Conservation (phyloP, 192 early-diverging fungal species). For the Coemansia sp. region DNA sequence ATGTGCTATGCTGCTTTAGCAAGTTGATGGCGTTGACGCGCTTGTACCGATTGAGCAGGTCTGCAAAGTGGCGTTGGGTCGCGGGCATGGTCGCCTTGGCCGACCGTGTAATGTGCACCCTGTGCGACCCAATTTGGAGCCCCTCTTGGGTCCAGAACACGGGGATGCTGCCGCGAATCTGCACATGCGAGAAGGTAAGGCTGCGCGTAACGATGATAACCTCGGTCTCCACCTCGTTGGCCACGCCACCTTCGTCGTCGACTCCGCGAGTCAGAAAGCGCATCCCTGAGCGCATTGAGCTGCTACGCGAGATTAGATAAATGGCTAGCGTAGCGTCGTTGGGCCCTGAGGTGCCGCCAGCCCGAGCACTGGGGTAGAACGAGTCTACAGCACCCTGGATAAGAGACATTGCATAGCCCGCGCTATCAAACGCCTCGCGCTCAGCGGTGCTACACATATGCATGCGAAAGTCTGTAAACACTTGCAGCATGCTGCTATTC, state of each 20-base stretch:
- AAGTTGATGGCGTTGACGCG: slow-evolving; percentile 77
- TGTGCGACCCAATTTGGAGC: slow-evolving; percentile 77
- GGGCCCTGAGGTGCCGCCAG: neutral
- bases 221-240: slow-evolving; percentile 99
- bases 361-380: slow-evolving; percentile 5
- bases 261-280: slow-evolving; percentile 93
- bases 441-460: slow-evolving; percentile 62
- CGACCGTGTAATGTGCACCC: slow-evolving; percentile 79
- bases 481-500: slow-evolving; percentile 83
- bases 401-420: slow-evolving; percentile 67
- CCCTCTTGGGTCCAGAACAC: slow-evolving; percentile 98
- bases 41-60: slow-evolving; percentile 70
- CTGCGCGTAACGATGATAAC: slow-evolving; percentile 62
- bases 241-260: slow-evolving; percentile 93
- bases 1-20: slow-evolving; percentile 57
- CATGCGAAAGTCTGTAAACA: slow-evolving; percentile 75
- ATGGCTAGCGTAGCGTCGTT: slow-evolving; percentile 9
- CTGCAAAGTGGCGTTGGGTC: slow-evolving; percentile 70
- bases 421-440: slow-evolving; percentile 65
- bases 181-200: slow-evolving; percentile 71
- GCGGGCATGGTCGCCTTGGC: slow-evolving; percentile 81
- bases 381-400: slow-evolving; percentile 46
- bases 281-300: slow-evolving; percentile 69
- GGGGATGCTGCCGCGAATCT: slow-evolving; percentile 83
- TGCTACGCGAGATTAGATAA: slow-evolving; percentile 46